phyloP scores from a whole-genome alignment of 768 basidiomycete species.

The Clitopilus hobsonii region DNA sequence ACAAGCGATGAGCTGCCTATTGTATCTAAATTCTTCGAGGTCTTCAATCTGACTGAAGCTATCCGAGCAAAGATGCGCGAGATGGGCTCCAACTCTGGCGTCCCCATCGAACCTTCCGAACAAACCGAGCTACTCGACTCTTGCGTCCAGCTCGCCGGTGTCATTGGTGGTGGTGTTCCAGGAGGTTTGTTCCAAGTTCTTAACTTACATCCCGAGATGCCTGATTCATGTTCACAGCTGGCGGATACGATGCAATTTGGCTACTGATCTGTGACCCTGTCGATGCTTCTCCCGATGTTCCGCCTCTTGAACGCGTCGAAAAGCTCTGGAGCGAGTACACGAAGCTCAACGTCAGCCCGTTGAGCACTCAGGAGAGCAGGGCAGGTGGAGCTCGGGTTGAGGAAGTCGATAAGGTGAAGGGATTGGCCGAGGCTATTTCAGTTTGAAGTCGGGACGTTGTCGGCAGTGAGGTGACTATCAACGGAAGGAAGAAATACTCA shows the following conservation, averaged over 20 bases:
- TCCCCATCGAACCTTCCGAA: slow-evolving; percentile 86
- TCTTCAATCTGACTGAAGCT: slow-evolving; percentile 51
- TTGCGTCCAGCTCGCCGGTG: slow-evolving; percentile 74
- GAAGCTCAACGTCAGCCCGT: slow-evolving; percentile 63
- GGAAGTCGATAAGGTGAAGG: slow-evolving; percentile 47
- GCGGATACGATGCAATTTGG: slow-evolving; percentile 97
- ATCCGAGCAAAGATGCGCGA: slow-evolving; percentile 77
- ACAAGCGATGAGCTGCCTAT: slow-evolving; percentile 37
- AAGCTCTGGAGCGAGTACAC: slow-evolving; percentile 62
- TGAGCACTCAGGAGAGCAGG: slow-evolving; percentile 66
- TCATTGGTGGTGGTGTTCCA: slow-evolving; percentile 93
- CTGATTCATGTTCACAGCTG: slow-evolving; percentile 48
- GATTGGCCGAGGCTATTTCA: slow-evolving; percentile 37
- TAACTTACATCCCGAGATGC: neutral
- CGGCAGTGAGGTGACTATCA: neutral
- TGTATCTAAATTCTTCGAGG: slow-evolving; percentile 53
- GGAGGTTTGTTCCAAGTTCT: slow-evolving; percentile 59
- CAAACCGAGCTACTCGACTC: slow-evolving; percentile 82
- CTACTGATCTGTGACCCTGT: slow-evolving; percentile 71
- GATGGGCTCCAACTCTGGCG: slow-evolving; percentile 74
- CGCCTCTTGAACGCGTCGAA: slow-evolving; percentile 59
- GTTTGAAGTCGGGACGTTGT: neutral
- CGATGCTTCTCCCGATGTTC: slow-evolving; percentile 36
- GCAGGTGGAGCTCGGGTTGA: slow-evolving; percentile 66
- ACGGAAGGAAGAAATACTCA: neutral